These are phyloP conservation scores for Alternaria brassicicola DNA, from an alignment of 2,329 filamentous ascomycete genomes.

Conservation along the genomic window DNA sequence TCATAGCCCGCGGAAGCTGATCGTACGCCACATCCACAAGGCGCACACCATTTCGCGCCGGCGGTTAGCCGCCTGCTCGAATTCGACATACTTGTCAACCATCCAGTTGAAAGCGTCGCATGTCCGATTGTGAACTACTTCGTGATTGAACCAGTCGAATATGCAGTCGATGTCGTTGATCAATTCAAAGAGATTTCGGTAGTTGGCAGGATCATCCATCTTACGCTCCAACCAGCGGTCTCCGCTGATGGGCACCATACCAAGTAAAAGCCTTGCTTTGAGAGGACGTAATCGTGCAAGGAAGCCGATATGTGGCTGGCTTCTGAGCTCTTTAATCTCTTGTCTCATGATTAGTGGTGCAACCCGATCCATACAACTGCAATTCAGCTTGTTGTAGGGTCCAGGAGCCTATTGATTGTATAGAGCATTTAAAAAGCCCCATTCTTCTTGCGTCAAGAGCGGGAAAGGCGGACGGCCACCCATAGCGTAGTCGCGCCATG, in stretches of 20 bases:
- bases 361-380: neutral
- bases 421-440: conserved; percentile 1
- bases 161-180: conserved; percentile 18
- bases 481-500: conserved; percentile 8
- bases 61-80: conserved; percentile 19
- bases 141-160: conserved; percentile 19
- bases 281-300: conserved; percentile 17
- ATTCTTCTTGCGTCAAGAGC: conserved; percentile 16
- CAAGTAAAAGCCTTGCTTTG: conserved; percentile 20
- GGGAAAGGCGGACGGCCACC: conserved; percentile 13
- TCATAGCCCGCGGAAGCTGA: neutral
- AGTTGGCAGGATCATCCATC: conserved; percentile 28
- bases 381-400: neutral
- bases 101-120: conserved; percentile 17
- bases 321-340: neutral
- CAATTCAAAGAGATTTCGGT: conserved; percentile 20
- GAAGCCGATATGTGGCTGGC: neutral
- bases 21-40: neutral
- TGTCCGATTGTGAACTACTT: neutral
- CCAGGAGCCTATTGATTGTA: conserved; percentile 13
- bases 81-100: conserved; percentile 17
- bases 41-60: conserved; percentile 13
- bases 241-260: conserved; percentile 24
- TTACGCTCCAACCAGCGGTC: conserved; percentile 24
- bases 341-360: neutral